Evolutionary conservation across 345 rosid genomes (phyloP), one percentile per base, ranked within the genome.

Genomic region (Citrus inodora): DNA sequence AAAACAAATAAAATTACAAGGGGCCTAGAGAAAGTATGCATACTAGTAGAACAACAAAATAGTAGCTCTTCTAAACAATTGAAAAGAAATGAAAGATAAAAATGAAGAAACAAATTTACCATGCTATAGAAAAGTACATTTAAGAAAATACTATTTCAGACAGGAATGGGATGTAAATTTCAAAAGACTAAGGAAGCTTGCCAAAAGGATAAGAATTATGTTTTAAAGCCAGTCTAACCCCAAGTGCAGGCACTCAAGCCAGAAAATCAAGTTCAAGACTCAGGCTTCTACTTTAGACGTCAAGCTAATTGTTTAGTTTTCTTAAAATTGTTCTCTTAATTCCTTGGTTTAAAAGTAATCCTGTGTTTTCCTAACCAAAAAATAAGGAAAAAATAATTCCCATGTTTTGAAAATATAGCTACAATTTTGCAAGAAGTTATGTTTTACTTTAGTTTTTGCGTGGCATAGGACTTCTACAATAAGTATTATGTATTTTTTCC

Each of bases 1-100:
- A 82, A 67, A 80, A 59, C 11, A 65, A 38, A 61, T 7, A 19
- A 62, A 30, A 70, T 79, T 73, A 76, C 5, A 24, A 28, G 21
- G 1, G 46, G 63, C 42, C 9, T 42, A 17, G 46, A 73, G 33
- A 67, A 63, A 9, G 1, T 67, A 21, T 42, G 63, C 21, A 21
- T 60, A 37, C 30, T 65, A 7, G 13, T 17, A 28, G 27, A 13
- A 67, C 42, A 37, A 42, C n/a, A 27, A 33, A 73, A 76, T 58
- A 67, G 37, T 55, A 67, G 38, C 19, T 74, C 37, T 64, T 64
- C 62, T 21, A 38, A 38, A 9, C n/a, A 24, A 16, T 38, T n/a
- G 42, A 60, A 60, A 73, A 25, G 56, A 73, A 64, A 63, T 48
- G 16, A 63, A 75, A 28, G 19, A 22, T 63, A 9, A 22, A 28